phyloP scores from a whole-genome alignment of 371 early-diverging fungal species.

The Coemansia sp. region DNA sequence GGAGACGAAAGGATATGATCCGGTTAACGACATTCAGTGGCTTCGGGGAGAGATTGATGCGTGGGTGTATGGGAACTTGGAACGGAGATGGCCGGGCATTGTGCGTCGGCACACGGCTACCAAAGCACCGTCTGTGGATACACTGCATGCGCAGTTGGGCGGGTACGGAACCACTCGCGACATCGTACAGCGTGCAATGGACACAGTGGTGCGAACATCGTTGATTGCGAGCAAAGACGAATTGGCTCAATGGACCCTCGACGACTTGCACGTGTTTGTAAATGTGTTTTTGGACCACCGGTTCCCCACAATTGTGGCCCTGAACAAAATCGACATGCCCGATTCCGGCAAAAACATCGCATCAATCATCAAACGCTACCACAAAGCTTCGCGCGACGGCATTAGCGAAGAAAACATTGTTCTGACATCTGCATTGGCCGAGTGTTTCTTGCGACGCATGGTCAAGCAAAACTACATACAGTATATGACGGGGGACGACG shows the following conservation, averaged over 20 bases:
- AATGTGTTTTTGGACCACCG: slow-evolving; percentile 68
- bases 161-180: slow-evolving; percentile 66
- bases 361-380: slow-evolving; percentile 68
- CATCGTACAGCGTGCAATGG: slow-evolving; percentile 59
- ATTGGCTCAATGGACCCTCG: slow-evolving; percentile 65
- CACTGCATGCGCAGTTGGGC: slow-evolving; percentile 59
- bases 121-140: slow-evolving; percentile 54
- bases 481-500: slow-evolving; percentile 69
- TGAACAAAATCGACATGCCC: slow-evolving; percentile 82
- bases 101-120: slow-evolving; percentile 64
- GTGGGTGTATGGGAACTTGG: slow-evolving; percentile 70
- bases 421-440: slow-evolving; percentile 73
- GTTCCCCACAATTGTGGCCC: slow-evolving; percentile 76
- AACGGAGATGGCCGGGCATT: slow-evolving; percentile 64
- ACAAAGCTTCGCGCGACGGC: slow-evolving; percentile 29
- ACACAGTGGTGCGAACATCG: slow-evolving; percentile 20
- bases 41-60: slow-evolving; percentile 67
- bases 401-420: slow-evolving; percentile 58
- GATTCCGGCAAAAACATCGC: slow-evolving; percentile 79
- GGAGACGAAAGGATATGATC: slow-evolving; percentile 76
- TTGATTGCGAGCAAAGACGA: slow-evolving; percentile 46
- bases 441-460: slow-evolving; percentile 70
- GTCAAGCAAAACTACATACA: slow-evolving; percentile 64
- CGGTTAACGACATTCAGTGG: slow-evolving; percentile 80
- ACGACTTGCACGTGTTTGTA: slow-evolving; percentile 58